phyloP scores from a whole-genome alignment of 768 basidiomycete genomes.

The Harrya chromipes region DNA sequence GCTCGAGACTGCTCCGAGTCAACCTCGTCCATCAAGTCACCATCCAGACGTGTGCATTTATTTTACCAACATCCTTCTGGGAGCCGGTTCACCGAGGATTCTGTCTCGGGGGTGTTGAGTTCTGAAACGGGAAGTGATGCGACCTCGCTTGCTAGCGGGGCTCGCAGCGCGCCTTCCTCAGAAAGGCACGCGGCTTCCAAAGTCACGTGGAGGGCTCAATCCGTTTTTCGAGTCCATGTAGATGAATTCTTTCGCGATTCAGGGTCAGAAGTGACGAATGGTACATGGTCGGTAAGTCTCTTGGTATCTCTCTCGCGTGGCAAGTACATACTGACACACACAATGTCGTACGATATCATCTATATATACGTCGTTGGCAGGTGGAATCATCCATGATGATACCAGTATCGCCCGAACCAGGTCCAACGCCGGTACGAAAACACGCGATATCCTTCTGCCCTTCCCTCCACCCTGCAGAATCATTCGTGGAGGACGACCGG shows the following conservation, averaged over 20 bases:
- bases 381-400: not conserved
- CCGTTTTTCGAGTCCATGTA: not conserved
- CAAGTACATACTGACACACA: not conserved
- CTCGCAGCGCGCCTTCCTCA: not conserved
- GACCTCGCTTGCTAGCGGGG: not conserved
- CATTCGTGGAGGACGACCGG: constrained; percentile 30
- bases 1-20: constrained; percentile 6
- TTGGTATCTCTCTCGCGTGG: not conserved
- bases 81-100: constrained; percentile 28
- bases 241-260: constrained; percentile 1
- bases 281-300: constrained; percentile 18
- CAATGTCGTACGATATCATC: too few species aligned
- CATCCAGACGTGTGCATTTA: not conserved
- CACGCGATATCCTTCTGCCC: constrained; percentile 25
- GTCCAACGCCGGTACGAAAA: not conserved
- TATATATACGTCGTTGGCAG: too few species aligned
- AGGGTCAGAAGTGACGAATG: constrained; percentile 3
- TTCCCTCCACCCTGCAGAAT: constrained; percentile 21
- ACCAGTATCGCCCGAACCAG: not conserved
- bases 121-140: constrained; percentile 26
- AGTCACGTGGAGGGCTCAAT: constrained; percentile 10
- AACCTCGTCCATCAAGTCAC: constrained; percentile 16
- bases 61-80: constrained; percentile 21
- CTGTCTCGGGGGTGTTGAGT: constrained; percentile 23
- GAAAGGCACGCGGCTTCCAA: constrained; percentile 19